Evolutionary conservation across 306 rosid genomes (phyloP).

Genomic region (Rosa rugosa): DNA sequence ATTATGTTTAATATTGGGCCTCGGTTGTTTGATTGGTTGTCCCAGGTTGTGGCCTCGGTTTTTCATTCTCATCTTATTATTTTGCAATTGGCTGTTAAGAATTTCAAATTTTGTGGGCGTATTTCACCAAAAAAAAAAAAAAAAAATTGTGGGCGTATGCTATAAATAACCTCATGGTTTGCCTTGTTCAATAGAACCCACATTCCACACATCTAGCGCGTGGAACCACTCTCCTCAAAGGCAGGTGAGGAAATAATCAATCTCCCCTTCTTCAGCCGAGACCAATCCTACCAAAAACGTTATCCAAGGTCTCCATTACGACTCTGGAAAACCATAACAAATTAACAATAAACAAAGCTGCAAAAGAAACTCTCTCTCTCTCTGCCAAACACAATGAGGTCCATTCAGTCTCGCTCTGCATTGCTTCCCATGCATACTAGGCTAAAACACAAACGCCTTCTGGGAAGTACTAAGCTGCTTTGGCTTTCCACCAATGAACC

Average conservation of each 20-base stretch:
- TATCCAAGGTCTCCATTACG: slow-evolving; percentile 1
- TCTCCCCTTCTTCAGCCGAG: not conserved
- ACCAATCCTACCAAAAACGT: not conserved
- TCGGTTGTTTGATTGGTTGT: too few species aligned
- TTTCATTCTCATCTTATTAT: too few species aligned
- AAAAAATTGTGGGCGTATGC: not conserved
- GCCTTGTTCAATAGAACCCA: not conserved
- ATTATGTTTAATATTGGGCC: too few species aligned
- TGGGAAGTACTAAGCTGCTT: slow-evolving; percentile 17
- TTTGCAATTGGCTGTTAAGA: too few species aligned
- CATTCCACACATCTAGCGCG: not conserved
- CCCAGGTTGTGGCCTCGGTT: too few species aligned
- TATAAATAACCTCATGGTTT: not conserved
- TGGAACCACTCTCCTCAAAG: not conserved
- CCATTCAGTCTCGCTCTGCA: slow-evolving; percentile 17
- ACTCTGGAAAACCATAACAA: not conserved
- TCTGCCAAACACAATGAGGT: slow-evolving; percentile 1
- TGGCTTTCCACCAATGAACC: slow-evolving; percentile 20
- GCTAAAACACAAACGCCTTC: slow-evolving; percentile 28
- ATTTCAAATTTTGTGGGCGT: too few species aligned
- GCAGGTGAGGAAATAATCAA: not conserved
- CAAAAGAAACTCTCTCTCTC: not conserved
- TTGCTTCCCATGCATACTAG: slow-evolving; percentile 29
- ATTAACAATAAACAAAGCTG: too few species aligned
- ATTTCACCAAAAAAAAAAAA: too few species aligned